phyloP scores from a whole-genome alignment of 768 basidiomycete species.

The Xanthoconium purpureum region DNA sequence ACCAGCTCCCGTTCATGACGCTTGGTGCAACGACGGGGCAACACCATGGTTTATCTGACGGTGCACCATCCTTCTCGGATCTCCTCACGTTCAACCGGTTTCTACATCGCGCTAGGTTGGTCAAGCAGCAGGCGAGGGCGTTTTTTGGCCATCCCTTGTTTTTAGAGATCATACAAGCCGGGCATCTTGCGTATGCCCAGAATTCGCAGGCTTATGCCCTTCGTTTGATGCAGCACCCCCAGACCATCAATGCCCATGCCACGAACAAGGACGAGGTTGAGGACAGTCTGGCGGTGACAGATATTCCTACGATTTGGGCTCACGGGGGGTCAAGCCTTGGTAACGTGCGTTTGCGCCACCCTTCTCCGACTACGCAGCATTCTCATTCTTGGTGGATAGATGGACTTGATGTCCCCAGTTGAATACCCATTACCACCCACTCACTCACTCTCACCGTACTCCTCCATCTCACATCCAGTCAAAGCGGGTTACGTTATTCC shows the following conservation, averaged over 20 bases:
- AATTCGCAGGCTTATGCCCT: not conserved
- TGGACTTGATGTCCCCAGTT: conserved; percentile 33
- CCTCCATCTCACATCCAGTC: conserved; percentile 9
- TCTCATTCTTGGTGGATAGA: conserved; percentile 18
- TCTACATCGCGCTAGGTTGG: conserved; percentile 37
- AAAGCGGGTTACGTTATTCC: conserved; percentile 7
- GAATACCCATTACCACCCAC: conserved; percentile 34
- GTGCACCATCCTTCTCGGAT: conserved; percentile 38
- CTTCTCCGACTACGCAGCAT: fast-evolving
- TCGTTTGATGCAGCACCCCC: not conserved
- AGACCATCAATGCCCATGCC: not conserved
- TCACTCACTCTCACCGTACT: conserved; percentile 23
- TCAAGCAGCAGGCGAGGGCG: conserved; percentile 36
- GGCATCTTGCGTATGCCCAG: not conserved
- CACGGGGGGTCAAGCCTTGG: conserved; percentile 29
- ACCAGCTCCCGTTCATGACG: conserved; percentile 48
- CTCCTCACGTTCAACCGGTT: conserved; percentile 48
- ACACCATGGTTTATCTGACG: not conserved
- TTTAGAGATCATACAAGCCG: conserved; percentile 35
- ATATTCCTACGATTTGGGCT: conserved; percentile 8
- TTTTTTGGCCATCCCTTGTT: conserved; percentile 45
- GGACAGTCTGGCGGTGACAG: not conserved
- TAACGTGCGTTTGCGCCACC: conserved; percentile 15
- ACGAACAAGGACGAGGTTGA: not conserved
- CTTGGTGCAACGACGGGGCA: conserved; percentile 11